phyloP scores from a whole-genome alignment of 768 basidiomycete species.

The Calocera cornea region DNA sequence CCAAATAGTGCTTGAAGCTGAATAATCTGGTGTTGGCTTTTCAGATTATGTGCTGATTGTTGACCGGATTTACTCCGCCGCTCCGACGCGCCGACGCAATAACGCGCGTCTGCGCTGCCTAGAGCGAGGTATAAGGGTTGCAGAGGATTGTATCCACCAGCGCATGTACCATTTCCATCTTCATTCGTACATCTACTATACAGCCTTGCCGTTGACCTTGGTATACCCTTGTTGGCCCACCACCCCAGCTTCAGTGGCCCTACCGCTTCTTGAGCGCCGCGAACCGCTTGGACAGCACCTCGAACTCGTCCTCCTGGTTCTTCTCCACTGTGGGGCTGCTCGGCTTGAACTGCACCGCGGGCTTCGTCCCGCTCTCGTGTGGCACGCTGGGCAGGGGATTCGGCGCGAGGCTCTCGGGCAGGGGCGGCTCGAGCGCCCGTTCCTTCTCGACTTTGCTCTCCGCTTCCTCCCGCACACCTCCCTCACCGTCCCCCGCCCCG shows the following conservation, averaged over 20 bases:
- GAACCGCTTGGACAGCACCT: slow-evolving; percentile 63
- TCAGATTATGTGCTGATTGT: no score
- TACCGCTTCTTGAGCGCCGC: slow-evolving; percentile 75
- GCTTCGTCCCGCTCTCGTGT: slow-evolving; percentile 15
- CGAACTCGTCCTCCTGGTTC: slow-evolving; percentile 52
- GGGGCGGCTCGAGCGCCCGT: not conserved
- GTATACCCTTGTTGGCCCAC: no score
- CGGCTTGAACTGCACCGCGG: slow-evolving; percentile 17
- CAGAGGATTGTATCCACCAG: no score
- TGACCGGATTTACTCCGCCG: no score
- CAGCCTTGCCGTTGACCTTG: no score
- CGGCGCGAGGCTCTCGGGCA: slow-evolving; percentile 6
- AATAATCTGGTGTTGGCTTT: no score
- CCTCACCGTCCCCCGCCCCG: slow-evolving; percentile 22
- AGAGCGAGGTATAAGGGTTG: no score
- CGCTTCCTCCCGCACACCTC: slow-evolving; percentile 2
- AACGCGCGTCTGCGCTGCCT: no score
- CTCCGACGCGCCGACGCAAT: no score
- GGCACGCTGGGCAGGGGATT: slow-evolving; percentile 17
- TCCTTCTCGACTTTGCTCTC: not conserved
- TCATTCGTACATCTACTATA: no score
- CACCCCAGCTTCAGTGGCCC: slow-evolving; percentile 9
- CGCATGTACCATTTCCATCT: no score
- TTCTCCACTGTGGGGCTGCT: slow-evolving; percentile 16
- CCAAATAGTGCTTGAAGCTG: no score